These are phyloP conservation scores for Diphasiastrum complanatum DNA, from an alignment of 83 land plant genomes.

Conservation along the genomic window DNA sequence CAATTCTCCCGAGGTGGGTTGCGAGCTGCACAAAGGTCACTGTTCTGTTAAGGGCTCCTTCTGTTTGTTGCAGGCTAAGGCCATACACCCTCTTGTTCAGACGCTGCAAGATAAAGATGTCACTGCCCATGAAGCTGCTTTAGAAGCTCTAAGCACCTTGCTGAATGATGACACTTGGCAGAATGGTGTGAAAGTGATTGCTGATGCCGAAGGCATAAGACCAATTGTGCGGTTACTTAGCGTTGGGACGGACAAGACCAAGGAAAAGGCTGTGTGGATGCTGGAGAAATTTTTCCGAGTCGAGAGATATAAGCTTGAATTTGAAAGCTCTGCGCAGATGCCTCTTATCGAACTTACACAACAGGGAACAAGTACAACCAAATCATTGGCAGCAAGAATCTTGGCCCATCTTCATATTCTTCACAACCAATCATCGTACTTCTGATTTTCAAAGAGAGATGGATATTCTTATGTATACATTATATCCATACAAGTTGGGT, in stretches of 20 bases:
- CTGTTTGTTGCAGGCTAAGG: constrained; percentile 58
- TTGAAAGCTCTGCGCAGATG: constrained; percentile 53
- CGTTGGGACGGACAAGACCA: constrained; percentile 24
- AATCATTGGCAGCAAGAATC: constrained; percentile 49
- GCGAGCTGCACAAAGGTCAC: constrained; percentile 45
- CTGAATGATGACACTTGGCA: constrained; percentile 42
- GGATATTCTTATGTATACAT: constrained; percentile 34
- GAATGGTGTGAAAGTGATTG: constrained; percentile 45
- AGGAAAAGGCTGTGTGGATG: constrained; percentile 46
- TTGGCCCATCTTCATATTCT: constrained; percentile 59
- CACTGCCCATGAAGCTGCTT: constrained; percentile 48
- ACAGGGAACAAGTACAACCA: constrained; percentile 39
- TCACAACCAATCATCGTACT: constrained; percentile 62
- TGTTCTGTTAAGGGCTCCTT: constrained; percentile 48
- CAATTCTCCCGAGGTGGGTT: constrained; percentile 28
- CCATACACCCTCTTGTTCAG: constrained; percentile 49
- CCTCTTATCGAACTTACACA: constrained; percentile 62
- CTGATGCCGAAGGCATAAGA: constrained; percentile 43
- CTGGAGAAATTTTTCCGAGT: constrained; percentile 57
- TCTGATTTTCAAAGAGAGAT: constrained; percentile 28
- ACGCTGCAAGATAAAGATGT: constrained; percentile 38
- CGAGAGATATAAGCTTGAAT: constrained; percentile 39
- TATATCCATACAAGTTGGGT: constrained; percentile 27
- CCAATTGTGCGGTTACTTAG: constrained; percentile 46
- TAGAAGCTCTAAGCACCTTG: constrained; percentile 48